Base-by-base conservation (phyloP, 2,329 filamentous ascomycete genomes). In the Pseudogymnoascus sp. region DNA sequence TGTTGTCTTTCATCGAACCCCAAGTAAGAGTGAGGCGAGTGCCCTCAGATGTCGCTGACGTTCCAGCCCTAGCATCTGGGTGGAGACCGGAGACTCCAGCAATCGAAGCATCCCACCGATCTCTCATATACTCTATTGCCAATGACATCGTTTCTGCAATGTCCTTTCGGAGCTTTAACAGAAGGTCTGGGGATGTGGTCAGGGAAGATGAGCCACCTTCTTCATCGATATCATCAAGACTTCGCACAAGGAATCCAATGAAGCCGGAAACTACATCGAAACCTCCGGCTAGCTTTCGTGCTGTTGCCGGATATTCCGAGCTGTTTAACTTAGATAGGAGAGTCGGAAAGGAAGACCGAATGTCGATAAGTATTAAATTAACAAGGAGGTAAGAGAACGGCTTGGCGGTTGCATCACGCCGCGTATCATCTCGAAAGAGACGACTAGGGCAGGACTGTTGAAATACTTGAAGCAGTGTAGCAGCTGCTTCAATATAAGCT, bases 21-120 rank as follows among this genome's bases (percentile, higher is more conserved):
- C 85, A 88, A 0, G 81, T 77, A 13, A 88, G 74, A 0, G 81
- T 81, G 29, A 78, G 75, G 26, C 75, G 75, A 15, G 68, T 71
- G 1, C 82, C 82, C 11, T 75, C 75, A 13, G 74, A 74, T 1
- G 79, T 80, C 40, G 80, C 75, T 13, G 79, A 73, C 1, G 74
- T 74, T 11, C 75, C 76, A 1, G 70, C 65, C 35, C 84, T 80
- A 4, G 84, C 83, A 9, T 82, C 80, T 1, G 81, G 82, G 68
- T 88, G 83, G 6, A 88, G 71, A 2, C 85, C 85, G 71, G 82
- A 79, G 6, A 83, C 82, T 10, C 85, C 86, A 3, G 85, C 82
- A n/a, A 83, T 77, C 1, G 83, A 82, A 4, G 83, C 84, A 70
- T 90, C 87, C 84, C 85, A 89, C n/a, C 87, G 77, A 70, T 90